Base-by-base conservation (phyloP, 2,329 filamentous ascomycete genomes). In the Diaporthe sp. region DNA sequence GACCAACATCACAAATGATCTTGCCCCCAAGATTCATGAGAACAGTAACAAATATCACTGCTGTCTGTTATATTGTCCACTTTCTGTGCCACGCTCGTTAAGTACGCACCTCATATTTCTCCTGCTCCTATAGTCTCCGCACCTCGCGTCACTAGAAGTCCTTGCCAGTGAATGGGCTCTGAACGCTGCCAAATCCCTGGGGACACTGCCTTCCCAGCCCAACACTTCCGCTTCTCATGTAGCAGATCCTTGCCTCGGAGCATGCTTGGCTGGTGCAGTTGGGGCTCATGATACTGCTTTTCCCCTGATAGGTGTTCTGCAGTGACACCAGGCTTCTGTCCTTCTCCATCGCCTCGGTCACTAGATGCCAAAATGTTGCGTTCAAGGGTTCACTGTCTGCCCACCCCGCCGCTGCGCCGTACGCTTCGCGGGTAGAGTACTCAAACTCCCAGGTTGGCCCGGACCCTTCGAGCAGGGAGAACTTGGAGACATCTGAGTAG, bases 351-450 rank as follows among this genome's bases (percentile, higher is more conserved):
- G 87, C 88, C 78, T 90, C 89, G 0, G 89, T 91, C 6, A 91
- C 87, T 17, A 81, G 81, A 75, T 91, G 89, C 90, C 90, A 91
- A 80, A 91, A 92, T 0, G 88, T 91, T 0, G 88, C 89, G 76
- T 91, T 91, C 51, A 91, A 81, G 4, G 90, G 90, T 0, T 87
- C 88, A 60, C 84, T 79, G 77, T 89, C 89, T 0, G 83, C 82
- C 74, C 85, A 84, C 17, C 78, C 79, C 15, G 85, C 80, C 3
- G 81, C 79, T 6, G 81, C 67, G 12, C 85, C 86, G 73, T 88
- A 87, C 28, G 81, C 81, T 39, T 81, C 82, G 25, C 85, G 86
- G 4, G 84, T 86, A 2, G 84, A 86, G 79, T 87, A 87, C 76
- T 87, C 85, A 7, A 83, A 81, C 39, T 81, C 71, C 84, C 86